phyloP scores from a whole-genome alignment of 192 early-diverging fungal species.

The Globomyces pollinis-pini region DNA sequence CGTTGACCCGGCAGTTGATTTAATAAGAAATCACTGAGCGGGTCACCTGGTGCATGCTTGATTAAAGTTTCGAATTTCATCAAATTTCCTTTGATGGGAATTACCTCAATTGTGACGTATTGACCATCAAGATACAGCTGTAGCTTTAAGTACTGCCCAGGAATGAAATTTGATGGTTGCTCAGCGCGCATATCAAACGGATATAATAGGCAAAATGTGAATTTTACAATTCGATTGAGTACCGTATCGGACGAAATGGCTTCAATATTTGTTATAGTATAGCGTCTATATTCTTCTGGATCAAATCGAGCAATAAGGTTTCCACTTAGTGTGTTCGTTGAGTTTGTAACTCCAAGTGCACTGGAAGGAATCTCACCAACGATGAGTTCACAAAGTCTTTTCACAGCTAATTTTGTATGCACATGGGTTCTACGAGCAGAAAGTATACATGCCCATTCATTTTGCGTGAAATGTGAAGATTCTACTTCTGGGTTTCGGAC shows the following conservation, averaged over 20 bases:
- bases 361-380: slow-evolving; percentile 20
- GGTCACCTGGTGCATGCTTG: slow-evolving; percentile 16
- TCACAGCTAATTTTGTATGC: slow-evolving; percentile 29
- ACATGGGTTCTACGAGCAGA: slow-evolving; percentile 25
- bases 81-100: slow-evolving; percentile 20
- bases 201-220: slow-evolving; percentile 33
- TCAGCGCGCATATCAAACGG: slow-evolving; percentile 24
- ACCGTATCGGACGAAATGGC: background rate
- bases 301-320: slow-evolving; percentile 11
- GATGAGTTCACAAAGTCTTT: slow-evolving; percentile 19
- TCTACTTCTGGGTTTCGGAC: background rate
- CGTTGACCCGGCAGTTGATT: slow-evolving; percentile 30
- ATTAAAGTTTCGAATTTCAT: slow-evolving; percentile 28
- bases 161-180: slow-evolving; percentile 22
- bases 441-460: background rate
- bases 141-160: slow-evolving; percentile 33
- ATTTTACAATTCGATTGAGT: slow-evolving; percentile 6
- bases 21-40: slow-evolving; percentile 18
- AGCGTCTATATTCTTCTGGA: slow-evolving; percentile 31
- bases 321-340: background rate
- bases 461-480: background rate
- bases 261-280: slow-evolving; percentile 21
- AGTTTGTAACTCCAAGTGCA: slow-evolving; percentile 4
- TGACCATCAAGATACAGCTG: slow-evolving; percentile 20
- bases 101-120: slow-evolving; percentile 24